phyloP scores from a whole-genome alignment of 2,329 filamentous ascomycete genomes.

The Trichoderma sp. region DNA sequence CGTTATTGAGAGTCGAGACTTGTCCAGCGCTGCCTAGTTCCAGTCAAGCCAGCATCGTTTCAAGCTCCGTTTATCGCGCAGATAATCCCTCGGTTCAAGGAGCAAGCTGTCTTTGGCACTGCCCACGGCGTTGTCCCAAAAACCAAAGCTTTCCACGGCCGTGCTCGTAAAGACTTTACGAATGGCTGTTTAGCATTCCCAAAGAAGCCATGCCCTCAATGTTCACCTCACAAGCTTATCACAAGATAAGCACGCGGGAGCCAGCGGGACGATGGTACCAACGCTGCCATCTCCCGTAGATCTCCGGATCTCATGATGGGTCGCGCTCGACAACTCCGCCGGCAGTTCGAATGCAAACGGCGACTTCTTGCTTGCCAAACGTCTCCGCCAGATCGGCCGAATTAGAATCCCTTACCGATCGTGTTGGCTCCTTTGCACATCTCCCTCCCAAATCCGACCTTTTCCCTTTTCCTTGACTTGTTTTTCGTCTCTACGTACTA shows the following conservation, averaged over 20 bases:
- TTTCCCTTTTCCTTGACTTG: not conserved
- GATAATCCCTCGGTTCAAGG: not conserved
- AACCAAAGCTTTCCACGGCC: not conserved
- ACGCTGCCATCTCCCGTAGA: constrained; percentile 4
- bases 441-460: too few relatives aligned
- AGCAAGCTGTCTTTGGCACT: not conserved
- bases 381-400: constrained; percentile 8
- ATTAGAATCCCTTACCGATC: not conserved
- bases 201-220: not conserved
- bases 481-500: not conserved
- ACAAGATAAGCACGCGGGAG: not conserved
- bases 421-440: constrained; percentile 2
- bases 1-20: not conserved
- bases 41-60: not conserved
- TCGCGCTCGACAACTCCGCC: constrained; percentile 8
- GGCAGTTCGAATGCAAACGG: constrained; percentile 14
- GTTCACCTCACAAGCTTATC: not conserved
- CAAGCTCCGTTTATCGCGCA: not conserved
- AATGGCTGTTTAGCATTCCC: not conserved
- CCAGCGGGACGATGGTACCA: not conserved
- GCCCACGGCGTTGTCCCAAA: not conserved
- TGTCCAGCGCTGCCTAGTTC: not conserved
- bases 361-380: constrained; percentile 4
- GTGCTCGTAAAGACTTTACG: not conserved
- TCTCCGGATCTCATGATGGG: not conserved